Evolutionary conservation across 441 rosid genomes (phyloP), one percentile per base, ranked within the genome.

Genomic region (Cnidoscolus chayamansa): DNA sequence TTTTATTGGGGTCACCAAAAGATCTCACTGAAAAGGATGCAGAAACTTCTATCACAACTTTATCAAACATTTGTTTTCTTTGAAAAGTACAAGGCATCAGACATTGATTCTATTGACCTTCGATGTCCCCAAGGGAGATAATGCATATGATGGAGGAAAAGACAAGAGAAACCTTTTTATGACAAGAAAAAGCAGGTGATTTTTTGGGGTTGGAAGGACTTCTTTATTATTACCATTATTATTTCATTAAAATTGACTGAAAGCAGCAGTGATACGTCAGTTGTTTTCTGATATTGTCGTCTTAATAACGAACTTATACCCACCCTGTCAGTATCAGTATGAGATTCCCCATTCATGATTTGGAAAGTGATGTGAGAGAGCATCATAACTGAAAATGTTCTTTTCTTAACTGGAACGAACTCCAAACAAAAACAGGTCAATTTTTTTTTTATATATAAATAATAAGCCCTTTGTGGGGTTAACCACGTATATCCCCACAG

Each of bases 241-340:
- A 1, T 16, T 45, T 37, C 10, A 15, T 16, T 37, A 47, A 75
- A 67, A 68, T 70, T 64, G 82, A 74, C 76, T 72, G n/a, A n/a
- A n/a, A 77, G 66, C 70, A 32, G 67, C 45, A 70, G 25, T 19
- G 75, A 71, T 78, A 78, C 79, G 77, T 83, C 81, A 83, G 77
- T 49, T 48, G 12, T 15, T 25, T 48, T 57, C 31, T 19, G 59
- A 71, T 74, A 20, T 66, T 60, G 43, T 69, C 25, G 43, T 31
- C 71, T 67, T 69, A 53, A 49, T 49, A 71, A 76, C 70, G 47
- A 70, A 71, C 60, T 58, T 35, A 45, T 57, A 55, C 61, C 75
- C 67, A 77, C 72, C 17, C 10, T 76, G 74, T 81, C 84, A 68
- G 76, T 60, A 45, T 79, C 84, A 70, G 68, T 4, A 68, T 68